Base-by-base conservation (phyloP, 345 rosid species). In the Arabis alpina region DNA sequence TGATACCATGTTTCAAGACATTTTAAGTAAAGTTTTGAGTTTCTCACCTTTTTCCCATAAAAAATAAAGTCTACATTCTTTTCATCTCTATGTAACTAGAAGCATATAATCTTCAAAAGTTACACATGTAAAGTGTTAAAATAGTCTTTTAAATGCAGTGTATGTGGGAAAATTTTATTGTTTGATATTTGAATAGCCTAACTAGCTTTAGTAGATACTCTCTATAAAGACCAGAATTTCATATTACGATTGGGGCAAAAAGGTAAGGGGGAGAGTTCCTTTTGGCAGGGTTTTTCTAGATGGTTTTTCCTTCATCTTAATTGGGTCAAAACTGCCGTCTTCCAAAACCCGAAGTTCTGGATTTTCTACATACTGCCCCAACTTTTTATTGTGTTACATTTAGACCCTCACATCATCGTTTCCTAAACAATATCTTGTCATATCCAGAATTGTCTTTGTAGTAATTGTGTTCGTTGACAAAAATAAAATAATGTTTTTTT, bases 271-370 rank as follows among this genome's bases (percentile, higher is more conserved):
- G 7, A 36, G 39, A 36, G 10, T 6, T 36, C 2, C 10, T 7
- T 36, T 36, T 36, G 39, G 39, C 39, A 36, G n/a, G 8, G 5
- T 30, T 30, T 41, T 2, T 24, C 6, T 14, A 23, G 28, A 62
- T 44, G 55, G 13, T 62, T 62, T 63, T 53, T 54, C 25, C 12
- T 32, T 32, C 6, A 32, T 32, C 6, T 34, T 23, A 34, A 54
- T 55, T 44, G 48, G 54, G 83, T 83, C 85, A 83, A 83, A 58
- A 74, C 54, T 71, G 85, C 63, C 80, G 79, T 34, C 81, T 75
- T 58, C 36, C 57, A 19, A 66, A 57, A 14, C 14, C 4, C 11
- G 23, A 25, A 44, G 10, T 53, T 75, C 41, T 68, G 25, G 67
- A 58, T 25, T 58, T 36, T 28, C 15, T 43, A 30, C 8, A 15